Base-by-base conservation (phyloP, 2,329 filamentous ascomycete genomes). In the Ophiostoma sp. region DNA sequence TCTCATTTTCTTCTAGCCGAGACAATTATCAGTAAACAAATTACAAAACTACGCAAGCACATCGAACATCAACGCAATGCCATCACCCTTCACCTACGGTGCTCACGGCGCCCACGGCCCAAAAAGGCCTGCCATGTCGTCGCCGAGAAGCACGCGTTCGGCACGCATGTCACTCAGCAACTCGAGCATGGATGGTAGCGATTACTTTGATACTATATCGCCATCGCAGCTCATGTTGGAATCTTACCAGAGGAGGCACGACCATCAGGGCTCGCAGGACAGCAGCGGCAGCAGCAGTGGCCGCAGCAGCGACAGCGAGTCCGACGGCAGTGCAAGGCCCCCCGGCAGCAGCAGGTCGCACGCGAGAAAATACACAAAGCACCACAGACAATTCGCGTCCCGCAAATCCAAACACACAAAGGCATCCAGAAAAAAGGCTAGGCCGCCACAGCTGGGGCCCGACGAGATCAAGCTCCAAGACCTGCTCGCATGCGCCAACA, bases 401-500 rank as follows among this genome's bases (percentile, higher is more conserved):
- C 52, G 52, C 52, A 23, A 27, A 11, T 27, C 52, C 23, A 17
- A 11, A 57, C 5, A 57, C 4, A 13, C 27, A 13, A 31, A 17
- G 23, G 11, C 57, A 62, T 33, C 11, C 27, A 27, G 15, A n/a
- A 62, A 57, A 8, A 57, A 57, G 23, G 8, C 27, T 17, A 31
- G 57, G 27, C 57, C 57, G 10, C 20, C 35, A 13, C 62, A 23
- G 35, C 35, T 39, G 20, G 35, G 20, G 7, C 33, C 62, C 3
- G 33, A 39, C 7, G 35, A 65, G 4, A 39, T 65, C 62, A 10
- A 23, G 20, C 62, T 65, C 20, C 20, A 39, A 3, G 62, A 39
- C 20, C 62, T 65, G 33, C 33, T 65, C 62, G 62, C 17, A 7
- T 65, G 62, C 62, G 62, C 62, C 35, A 65, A 65, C 35, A 39